These are phyloP conservation scores for Epichloe baconii DNA, from an alignment of 2,329 filamentous ascomycete species.

Conservation along the genomic window DNA sequence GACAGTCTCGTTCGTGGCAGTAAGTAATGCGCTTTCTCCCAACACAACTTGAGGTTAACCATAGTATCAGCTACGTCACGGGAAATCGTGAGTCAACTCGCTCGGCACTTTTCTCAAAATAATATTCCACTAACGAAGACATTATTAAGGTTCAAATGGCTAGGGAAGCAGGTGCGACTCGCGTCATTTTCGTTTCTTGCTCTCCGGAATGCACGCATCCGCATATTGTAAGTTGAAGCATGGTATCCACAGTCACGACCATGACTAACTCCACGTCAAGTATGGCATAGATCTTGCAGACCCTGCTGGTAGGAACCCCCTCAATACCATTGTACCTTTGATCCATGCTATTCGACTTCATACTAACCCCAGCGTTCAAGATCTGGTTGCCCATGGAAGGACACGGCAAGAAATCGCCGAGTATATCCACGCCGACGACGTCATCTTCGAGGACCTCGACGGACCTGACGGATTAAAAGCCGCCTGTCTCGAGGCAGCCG, in stretches of 20 bases:
- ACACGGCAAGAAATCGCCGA: slow-evolving; percentile 24
- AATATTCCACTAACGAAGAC: background rate
- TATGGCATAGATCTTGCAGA: slow-evolving; percentile 35
- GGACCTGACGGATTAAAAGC: slow-evolving; percentile 50
- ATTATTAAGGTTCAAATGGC: slow-evolving; percentile 47
- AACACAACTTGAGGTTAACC: slow-evolving; percentile 17
- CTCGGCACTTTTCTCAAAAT: background rate
- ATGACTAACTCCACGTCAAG: slow-evolving; percentile 8
- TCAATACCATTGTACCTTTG: background rate
- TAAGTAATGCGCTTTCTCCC: background rate
- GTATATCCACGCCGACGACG: slow-evolving; percentile 7
- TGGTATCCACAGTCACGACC: background rate
- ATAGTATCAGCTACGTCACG: slow-evolving; percentile 6
- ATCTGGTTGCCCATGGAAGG: slow-evolving; percentile 29
- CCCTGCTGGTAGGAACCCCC: slow-evolving; percentile 10
- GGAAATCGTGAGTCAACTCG: slow-evolving; percentile 11
- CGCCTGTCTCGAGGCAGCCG: slow-evolving; percentile 59
- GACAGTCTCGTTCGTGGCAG: slow-evolving; percentile 69
- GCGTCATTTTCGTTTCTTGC: slow-evolving; percentile 73
- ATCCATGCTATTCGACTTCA: background rate
- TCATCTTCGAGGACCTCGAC: slow-evolving; percentile 38
- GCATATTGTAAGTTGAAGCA: slow-evolving; percentile 57
- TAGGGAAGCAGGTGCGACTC: slow-evolving; percentile 66
- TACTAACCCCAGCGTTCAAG: slow-evolving; percentile 8
- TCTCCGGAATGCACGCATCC: slow-evolving; percentile 72